These are phyloP conservation scores for Lavandula angustifolia DNA, from an alignment of 257 asterid species.

Conservation along the genomic window DNA sequence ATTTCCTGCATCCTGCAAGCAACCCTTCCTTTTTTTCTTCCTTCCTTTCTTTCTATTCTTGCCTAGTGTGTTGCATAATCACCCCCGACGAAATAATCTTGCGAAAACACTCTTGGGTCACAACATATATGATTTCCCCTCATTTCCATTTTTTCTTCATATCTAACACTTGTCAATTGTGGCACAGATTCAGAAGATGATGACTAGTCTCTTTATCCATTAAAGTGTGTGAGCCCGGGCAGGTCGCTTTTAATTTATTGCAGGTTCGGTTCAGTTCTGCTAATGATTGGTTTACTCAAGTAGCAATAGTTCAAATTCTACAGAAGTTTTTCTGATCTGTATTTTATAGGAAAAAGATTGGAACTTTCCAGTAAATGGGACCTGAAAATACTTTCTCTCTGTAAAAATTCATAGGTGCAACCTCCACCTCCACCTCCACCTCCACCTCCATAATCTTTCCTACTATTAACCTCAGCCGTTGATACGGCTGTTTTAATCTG, in stretches of 20 bases:
- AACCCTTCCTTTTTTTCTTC: not conserved
- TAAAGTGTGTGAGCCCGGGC: not conserved
- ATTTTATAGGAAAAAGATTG: not conserved
- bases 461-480: not conserved
- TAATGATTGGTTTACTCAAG: not conserved
- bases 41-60: not conserved
- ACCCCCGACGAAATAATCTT: not conserved
- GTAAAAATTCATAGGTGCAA: not conserved
- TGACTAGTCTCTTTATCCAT: constrained; percentile 25
- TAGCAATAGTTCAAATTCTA: constrained; percentile 18
- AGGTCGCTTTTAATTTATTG: not conserved
- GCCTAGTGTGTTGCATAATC: not conserved
- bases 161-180: constrained; percentile 24
- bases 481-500: not conserved
- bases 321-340: not conserved
- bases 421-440: not conserved
- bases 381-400: not conserved
- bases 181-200: constrained; percentile 56
- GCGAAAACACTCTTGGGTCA: not conserved
- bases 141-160: not conserved
- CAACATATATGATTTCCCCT: not conserved
- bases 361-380: not conserved
- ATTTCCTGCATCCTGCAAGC: no score
- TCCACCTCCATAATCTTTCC: not conserved
- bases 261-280: not conserved